Evolutionary conservation across 1,284 basidiomycete genomes (phyloP).

Genomic region (Ceratobasidium theobromae): DNA sequence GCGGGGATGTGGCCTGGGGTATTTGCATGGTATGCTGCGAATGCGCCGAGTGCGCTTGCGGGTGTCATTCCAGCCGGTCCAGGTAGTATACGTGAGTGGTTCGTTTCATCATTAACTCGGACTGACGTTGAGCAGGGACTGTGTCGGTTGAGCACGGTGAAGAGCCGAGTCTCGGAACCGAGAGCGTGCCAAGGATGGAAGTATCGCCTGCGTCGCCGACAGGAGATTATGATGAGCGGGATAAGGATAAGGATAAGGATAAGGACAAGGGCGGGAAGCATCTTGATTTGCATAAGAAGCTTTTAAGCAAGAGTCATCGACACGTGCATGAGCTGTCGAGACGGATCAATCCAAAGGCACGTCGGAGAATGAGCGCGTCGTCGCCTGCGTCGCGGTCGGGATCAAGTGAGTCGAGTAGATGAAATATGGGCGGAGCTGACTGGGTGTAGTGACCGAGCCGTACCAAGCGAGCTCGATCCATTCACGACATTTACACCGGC

Average conservation of each 20-base stretch:
- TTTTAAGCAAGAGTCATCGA: slow-evolving; percentile 68
- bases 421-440: slow-evolving; percentile 2
- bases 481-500: slow-evolving; percentile 55
- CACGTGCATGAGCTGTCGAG: slow-evolving; percentile 73
- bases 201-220: slow-evolving; percentile 23
- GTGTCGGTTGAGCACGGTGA: slow-evolving; percentile 14
- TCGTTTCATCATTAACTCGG: background rate
- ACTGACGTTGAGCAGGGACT: background rate
- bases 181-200: slow-evolving; percentile 13
- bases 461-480: slow-evolving; percentile 88
- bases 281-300: slow-evolving; percentile 37
- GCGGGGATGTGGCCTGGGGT: slow-evolving; percentile 82
- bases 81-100: slow-evolving; percentile 10
- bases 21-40: slow-evolving; percentile 66
- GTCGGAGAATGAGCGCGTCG: slow-evolving; percentile 51
- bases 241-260: background rate
- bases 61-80: background rate
- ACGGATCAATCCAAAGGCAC: slow-evolving; percentile 70
- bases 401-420: slow-evolving; percentile 52
- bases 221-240: slow-evolving; percentile 6
- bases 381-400: slow-evolving; percentile 63
- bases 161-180: background rate
- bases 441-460: slow-evolving; percentile 53
- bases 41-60: slow-evolving; percentile 8
- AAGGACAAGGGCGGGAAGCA: slow-evolving; percentile 26